Base-by-base conservation (phyloP, 306 rosid genomes). In the Citrullus amarus region DNA sequence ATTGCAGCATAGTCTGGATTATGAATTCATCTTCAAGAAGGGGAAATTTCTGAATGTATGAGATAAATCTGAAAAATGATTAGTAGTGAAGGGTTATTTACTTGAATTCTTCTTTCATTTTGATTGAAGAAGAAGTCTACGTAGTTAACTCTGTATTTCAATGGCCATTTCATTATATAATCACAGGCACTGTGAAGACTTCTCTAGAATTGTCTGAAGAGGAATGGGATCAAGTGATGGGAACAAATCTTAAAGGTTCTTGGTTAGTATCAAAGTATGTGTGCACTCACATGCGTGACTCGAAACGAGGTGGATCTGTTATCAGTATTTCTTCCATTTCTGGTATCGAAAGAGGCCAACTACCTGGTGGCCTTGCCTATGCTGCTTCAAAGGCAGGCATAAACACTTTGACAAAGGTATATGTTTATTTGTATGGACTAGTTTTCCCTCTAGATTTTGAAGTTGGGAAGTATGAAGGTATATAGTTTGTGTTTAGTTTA, bases 221-320 rank as follows among this genome's bases (percentile, higher is more conserved):
- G 84, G 97, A 93, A 79, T 93, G 98, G 98, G 65, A 89, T 76
- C 56, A 71, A 3, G 90, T 41, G 5, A 17, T 90, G 20, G 85
- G 25, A 71, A 93, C 96, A 9, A 93, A 93, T 85, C 17, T 92
- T 60, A 90, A 77, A 0, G 97, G 98, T 9, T 72, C 90, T 25
- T 93, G 97, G 96, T 79, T 92, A 80, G 97, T 93, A 56, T 90
- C 97, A 32, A 92, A 89, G 57, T 84, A 78, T 65, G 88, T 89
- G n/a, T 78, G 90, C 82, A 59, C 76, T 56, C 88, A 38, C 48
- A 92, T 93, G 96, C 77, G 88, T 41, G 90, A 87, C 54, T 71
- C 88, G 0, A 59, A 79, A 25, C 51, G n/a, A 7, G 88, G 89
- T 79, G 97, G 98, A 25, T 84, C 96, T 34, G 79, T 92, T 62